phyloP scores from a whole-genome alignment of 805 yeast species.

The Zygoascus ofunaensis region DNA sequence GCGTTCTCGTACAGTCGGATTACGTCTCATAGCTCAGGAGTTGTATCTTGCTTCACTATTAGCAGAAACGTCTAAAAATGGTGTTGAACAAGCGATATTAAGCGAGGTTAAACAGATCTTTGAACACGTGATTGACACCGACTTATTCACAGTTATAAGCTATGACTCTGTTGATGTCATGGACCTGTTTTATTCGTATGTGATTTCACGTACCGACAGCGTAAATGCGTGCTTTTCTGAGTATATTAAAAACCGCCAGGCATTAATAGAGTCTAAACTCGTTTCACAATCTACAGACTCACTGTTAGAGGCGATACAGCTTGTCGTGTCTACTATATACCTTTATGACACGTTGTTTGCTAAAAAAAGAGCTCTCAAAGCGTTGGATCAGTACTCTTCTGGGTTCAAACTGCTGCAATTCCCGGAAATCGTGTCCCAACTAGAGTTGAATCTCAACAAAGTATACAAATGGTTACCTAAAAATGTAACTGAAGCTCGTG shows the following conservation, averaged over 20 bases:
- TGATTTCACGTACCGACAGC: background rate
- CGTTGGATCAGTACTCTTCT: constrained; percentile 10
- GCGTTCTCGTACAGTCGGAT: background rate
- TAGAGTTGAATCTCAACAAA: constrained; percentile 10
- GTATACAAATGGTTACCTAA: constrained; percentile 14
- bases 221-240: background rate
- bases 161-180: background rate
- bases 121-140: background rate
- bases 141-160: too few relatives aligned
- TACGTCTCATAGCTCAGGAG: background rate
- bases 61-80: background rate
- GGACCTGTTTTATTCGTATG: background rate
- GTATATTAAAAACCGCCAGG: background rate
- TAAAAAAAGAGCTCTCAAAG: constrained; percentile 11
- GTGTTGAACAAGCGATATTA: background rate
- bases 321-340: constrained; percentile 11
- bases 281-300: background rate
- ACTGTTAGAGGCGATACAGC: constrained; percentile 7
- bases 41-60: background rate
- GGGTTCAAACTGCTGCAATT: constrained; percentile 11
- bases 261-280: background rate
- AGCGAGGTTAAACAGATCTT: background rate
- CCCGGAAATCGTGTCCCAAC: constrained; percentile 11
- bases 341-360: constrained; percentile 10
- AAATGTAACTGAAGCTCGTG: constrained; percentile 5